Evolutionary conservation across 768 basidiomycete genomes (phyloP), one percentile per base, ranked within the genome.

Genomic region (Chalciporus piperatus): DNA sequence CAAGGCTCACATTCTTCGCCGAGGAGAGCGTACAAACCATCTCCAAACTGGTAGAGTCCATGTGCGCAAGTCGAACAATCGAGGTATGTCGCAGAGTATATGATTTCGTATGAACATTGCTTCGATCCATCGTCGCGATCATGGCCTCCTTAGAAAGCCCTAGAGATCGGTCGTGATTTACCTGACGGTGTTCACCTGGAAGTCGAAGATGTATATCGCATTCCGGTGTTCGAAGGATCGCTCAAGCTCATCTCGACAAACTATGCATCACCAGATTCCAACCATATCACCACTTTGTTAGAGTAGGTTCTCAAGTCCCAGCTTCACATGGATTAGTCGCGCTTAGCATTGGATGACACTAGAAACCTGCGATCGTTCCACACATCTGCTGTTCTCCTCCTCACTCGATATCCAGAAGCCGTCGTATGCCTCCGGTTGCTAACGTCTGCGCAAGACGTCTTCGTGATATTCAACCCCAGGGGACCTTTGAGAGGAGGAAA

Each of bases 391-490:
- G 73, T 27, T 70, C 72, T 47, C 23, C 65, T 85, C 37, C 74
- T 87, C 52, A 82, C 83, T 4, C 80, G 81, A 13, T 77, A 78
- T 39, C 84, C 84, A 1, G 78, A 85, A 56, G 82, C 84, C 33
- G 50, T 86, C 37, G 64, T 74, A 16, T 79, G 81, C 57, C 51
- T 85, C 49, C 71, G 67, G 38, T 43, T 74, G 27, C 52, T 44
- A 9, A 59, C 56, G 4, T 47, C 56, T 8, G 32, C 44, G 3
- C 50, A 57, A 30, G 65, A 70, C 39, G 59, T 82, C 22, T 85
- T 81, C 61, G 72, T 79, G 23, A 66, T 85, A 32, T 87, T 86
- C 57, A 83, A 84, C 62, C 82, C 83, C 4, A 81, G 82, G 59
- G 73, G 72, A 9, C 68, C 78, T 9, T 73, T 81, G 30, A 2